Percentiles rank a stretch among this genome's conserved stretches.
Evolutionary conservation across 73 alveolate species (phyloP).

Genomic region (Durusdinium trenchii): DNA sequence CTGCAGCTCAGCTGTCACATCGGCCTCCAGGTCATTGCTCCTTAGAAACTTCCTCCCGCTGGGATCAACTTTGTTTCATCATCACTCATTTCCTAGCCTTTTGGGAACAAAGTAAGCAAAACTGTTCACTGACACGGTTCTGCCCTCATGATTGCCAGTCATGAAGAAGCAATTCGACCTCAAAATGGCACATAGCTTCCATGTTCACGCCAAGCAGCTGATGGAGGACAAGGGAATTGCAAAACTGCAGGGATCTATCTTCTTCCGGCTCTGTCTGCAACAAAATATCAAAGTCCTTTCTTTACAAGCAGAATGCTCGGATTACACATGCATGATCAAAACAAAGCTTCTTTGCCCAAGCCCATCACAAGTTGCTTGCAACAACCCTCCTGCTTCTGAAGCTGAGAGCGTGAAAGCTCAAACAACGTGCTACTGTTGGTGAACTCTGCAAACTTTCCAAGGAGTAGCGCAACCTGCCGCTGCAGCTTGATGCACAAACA

Average conservation of each 20-base stretch:
- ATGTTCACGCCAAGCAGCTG: background rate
- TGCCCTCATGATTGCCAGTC: no score
- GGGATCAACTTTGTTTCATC: no score
- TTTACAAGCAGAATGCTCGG: no score
- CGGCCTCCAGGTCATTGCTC: background rate
- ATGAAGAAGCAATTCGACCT: no score
- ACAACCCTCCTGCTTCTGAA: background rate
- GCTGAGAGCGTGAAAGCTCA: slow-evolving; percentile 31
- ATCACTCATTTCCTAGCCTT: no score
- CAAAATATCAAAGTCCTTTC: slow-evolving; percentile 10
- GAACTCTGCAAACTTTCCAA: slow-evolving; percentile 39
- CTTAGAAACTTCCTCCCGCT: slow-evolving; percentile 9
- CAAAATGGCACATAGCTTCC: no score
- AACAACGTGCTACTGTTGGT: slow-evolving; percentile 26
- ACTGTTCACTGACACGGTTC: no score
- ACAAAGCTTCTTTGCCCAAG: background rate
- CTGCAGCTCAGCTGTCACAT: slow-evolving; percentile 33
- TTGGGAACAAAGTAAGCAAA: no score
- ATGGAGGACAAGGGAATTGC: background rate
- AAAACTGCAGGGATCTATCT: background rate
- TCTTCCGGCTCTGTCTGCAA: slow-evolving; percentile 30
- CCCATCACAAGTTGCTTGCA: background rate
- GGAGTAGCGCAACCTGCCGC: slow-evolving; percentile 22
- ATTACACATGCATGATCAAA: no score
- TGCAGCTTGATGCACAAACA: no score